phyloP scores from a whole-genome alignment of 345 rosid species.

The Diplotaxis tenuifolia region DNA sequence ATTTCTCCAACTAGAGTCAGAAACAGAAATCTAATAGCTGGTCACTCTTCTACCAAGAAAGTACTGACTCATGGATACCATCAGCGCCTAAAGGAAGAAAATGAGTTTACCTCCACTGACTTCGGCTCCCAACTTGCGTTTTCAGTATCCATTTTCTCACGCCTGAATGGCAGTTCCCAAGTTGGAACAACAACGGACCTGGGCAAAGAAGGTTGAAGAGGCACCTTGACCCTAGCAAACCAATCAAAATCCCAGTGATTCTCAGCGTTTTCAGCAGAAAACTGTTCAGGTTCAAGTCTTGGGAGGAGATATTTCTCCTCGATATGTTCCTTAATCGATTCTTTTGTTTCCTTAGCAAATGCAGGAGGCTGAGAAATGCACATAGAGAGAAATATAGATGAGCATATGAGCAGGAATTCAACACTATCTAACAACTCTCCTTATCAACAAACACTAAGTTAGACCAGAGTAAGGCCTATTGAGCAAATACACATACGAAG shows the following conservation, averaged over 20 bases:
- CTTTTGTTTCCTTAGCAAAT: constrained; percentile 73
- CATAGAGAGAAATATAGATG: background rate
- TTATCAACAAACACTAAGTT: background rate
- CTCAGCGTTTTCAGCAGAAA: constrained; percentile 68
- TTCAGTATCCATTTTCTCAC: constrained; percentile 41
- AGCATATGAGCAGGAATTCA: background rate
- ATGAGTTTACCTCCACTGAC: constrained; percentile 50
- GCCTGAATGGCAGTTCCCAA: constrained; percentile 88
- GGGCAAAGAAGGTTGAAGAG: constrained; percentile 72
- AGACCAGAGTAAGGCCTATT: background rate
- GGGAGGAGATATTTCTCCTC: constrained; percentile 86
- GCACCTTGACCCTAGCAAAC: constrained; percentile 76
- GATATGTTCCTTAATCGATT: constrained; percentile 73
- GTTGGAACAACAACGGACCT: constrained; percentile 68
- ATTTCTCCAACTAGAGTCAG: constrained; percentile 35
- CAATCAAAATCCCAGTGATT: constrained; percentile 96
- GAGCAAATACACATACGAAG: background rate
- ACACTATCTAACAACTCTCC: background rate
- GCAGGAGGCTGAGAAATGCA: constrained; percentile 82
- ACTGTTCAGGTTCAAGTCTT: constrained; percentile 63
- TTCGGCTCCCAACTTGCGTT: constrained; percentile 56
- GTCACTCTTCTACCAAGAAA: background rate
- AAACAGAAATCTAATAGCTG: constrained; percentile 25
- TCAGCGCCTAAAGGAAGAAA: background rate
- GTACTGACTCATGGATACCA: background rate